These are phyloP conservation scores for Stromatinia cepivora DNA, from an alignment of 2,329 filamentous ascomycete species.

Conservation along the genomic window DNA sequence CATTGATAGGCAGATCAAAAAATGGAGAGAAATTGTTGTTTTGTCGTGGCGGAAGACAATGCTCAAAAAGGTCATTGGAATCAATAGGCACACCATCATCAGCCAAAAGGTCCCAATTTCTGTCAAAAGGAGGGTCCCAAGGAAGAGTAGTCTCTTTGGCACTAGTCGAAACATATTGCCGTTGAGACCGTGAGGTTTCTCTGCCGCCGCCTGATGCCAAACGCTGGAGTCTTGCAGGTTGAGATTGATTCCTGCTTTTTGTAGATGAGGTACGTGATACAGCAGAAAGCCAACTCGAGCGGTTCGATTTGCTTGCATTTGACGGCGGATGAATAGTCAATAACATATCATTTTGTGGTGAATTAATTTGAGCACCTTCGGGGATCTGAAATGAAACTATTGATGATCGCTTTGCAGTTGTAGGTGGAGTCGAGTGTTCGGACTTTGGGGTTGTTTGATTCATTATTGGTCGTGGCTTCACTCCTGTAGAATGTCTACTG, in stretches of 20 bases:
- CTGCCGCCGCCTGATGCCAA: background rate
- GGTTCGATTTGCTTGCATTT: constrained; percentile 11
- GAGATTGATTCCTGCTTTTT: constrained; percentile 3
- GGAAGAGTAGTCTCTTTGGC: constrained; percentile 14
- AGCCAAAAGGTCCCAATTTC: constrained; percentile 29
- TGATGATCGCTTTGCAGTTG: constrained; percentile 6
- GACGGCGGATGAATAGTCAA: background rate
- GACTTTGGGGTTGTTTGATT: constrained; percentile 3
- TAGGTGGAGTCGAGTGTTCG: background rate
- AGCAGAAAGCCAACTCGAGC: constrained; percentile 12
- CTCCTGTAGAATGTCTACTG: background rate
- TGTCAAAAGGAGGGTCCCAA: constrained; percentile 20
- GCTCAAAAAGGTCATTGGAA: background rate
- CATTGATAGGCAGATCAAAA: constrained; percentile 27
- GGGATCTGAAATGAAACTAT: constrained; percentile 17
- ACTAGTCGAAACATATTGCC: background rate
- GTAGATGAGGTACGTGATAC: constrained; percentile 11
- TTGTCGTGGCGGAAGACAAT: constrained; percentile 1
- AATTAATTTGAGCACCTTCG: background rate
- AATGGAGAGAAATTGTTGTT: constrained; percentile 19
- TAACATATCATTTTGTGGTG: background rate
- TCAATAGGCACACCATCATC: background rate
- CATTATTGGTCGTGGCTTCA: background rate
- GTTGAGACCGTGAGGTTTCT: constrained; percentile 1
- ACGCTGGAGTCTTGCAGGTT: background rate